Percentiles rank a stretch among this genome's conserved stretches.
These are phyloP conservation scores for Heracleum sosnowskyi DNA, from an alignment of 129 eudicot species.

Conservation along the genomic window DNA sequence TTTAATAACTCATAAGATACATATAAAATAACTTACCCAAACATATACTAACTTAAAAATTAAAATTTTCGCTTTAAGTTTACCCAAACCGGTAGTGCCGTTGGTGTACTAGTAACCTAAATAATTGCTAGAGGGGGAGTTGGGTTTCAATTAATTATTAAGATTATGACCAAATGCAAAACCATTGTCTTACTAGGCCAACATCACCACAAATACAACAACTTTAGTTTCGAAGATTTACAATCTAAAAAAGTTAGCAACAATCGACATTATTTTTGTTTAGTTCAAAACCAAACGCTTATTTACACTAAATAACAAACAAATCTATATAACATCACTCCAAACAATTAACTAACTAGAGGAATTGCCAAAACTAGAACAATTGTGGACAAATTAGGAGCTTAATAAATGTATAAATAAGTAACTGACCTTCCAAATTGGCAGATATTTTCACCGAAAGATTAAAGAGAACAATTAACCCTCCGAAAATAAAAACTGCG, in stretches of 20 bases:
- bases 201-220: not conserved
- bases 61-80: too few relatives aligned
- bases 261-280: not conserved
- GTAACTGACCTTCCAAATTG: not conserved
- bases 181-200: not conserved
- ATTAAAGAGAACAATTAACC: not conserved
- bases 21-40: too few relatives aligned
- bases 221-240: not conserved
- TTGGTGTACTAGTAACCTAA: not conserved
- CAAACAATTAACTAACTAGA: not conserved
- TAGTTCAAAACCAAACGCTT: not conserved
- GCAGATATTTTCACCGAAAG: not conserved
- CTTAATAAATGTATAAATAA: not conserved
- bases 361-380: not conserved
- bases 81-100: not conserved
- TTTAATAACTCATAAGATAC: too few relatives aligned
- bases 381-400: not conserved
- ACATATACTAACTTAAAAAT: too few relatives aligned
- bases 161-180: not conserved
- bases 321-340: not conserved
- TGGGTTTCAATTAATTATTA: not conserved
- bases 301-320: not conserved
- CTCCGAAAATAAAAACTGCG: not conserved
- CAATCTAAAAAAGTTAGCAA: not conserved
- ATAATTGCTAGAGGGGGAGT: not conserved